Conservation (phyloP, 257 asterid genomes). For the Penstemon newberryi region DNA sequence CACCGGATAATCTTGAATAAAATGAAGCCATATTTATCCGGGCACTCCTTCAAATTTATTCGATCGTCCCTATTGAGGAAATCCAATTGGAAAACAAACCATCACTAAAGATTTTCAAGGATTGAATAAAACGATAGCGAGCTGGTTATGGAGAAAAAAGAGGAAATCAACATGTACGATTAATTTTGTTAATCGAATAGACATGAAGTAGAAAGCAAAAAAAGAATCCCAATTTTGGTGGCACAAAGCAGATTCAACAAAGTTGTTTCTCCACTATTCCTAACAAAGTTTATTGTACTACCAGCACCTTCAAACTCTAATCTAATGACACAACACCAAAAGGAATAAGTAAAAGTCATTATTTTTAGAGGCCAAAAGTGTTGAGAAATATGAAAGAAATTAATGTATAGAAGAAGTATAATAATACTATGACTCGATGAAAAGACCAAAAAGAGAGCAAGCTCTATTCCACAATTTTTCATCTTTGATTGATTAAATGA, state of each 20-base stretch:
- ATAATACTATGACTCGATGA: not conserved
- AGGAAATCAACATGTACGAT: not conserved
- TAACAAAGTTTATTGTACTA: too few species aligned
- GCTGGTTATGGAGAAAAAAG: slow-evolving; percentile 14
- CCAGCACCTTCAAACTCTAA: too few species aligned
- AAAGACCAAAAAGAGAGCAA: not conserved
- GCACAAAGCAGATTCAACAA: too few species aligned
- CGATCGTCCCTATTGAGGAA: not conserved
- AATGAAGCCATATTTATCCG: slow-evolving; percentile 51
- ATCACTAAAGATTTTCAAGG: slow-evolving; percentile 23
- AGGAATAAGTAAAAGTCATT: too few species aligned
- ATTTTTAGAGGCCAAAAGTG: too few species aligned
- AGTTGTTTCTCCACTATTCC: too few species aligned
- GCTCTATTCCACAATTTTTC: slow-evolving; percentile 15
- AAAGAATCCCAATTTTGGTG: too few species aligned
- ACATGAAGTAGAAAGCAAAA: too few species aligned
- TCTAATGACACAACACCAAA: too few species aligned
- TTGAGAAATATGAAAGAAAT: too few species aligned
- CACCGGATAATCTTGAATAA: slow-evolving; percentile 43
- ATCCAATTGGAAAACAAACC: slow-evolving; percentile 23
- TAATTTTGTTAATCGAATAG: not conserved
- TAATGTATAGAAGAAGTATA: too few species aligned
- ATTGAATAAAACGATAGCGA: not conserved
- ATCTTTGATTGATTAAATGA: slow-evolving; percentile 12
- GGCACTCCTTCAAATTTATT: not conserved